Conservation (phyloP, 2,329 filamentous ascomycete genomes). For the Apiospora sp. region DNA sequence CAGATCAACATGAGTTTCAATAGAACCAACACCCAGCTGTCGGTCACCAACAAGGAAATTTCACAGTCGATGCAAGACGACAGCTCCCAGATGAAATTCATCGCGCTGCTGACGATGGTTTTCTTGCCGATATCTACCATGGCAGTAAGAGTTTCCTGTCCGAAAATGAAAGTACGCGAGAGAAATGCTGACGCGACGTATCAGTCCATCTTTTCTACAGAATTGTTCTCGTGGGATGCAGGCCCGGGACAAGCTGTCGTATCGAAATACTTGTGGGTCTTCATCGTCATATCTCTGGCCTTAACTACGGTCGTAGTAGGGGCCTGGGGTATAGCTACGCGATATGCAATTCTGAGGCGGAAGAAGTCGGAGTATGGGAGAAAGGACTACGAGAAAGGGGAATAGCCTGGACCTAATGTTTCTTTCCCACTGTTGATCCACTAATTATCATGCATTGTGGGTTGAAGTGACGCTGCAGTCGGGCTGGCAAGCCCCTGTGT, state of each 20-base stretch:
- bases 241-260: slow-evolving; percentile 33
- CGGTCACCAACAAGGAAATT: slow-evolving; percentile 35
- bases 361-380: not conserved
- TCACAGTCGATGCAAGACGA: slow-evolving; percentile 37
- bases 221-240: slow-evolving; percentile 38
- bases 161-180: fast-evolving
- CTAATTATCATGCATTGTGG: too few species aligned
- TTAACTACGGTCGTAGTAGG: slow-evolving; percentile 35
- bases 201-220: slow-evolving; percentile 41
- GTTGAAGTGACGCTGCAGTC: too few species aligned
- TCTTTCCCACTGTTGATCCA: too few species aligned
- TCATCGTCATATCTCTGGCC: slow-evolving; percentile 32
- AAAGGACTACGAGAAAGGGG: not conserved
- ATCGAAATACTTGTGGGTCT: slow-evolving; percentile 39
- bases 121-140: slow-evolving; percentile 40
- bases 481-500: too few species aligned
- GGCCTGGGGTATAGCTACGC: slow-evolving; percentile 28
- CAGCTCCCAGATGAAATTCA: slow-evolving; percentile 40
- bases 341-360: not conserved
- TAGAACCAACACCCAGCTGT: slow-evolving; percentile 35
- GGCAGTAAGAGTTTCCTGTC: slow-evolving; percentile 32
- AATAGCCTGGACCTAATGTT: too few species aligned
- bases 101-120: slow-evolving; percentile 41
- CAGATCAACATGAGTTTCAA: slow-evolving; percentile 12
- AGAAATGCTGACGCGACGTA: not conserved